phyloP scores from a whole-genome alignment of 1,284 basidiomycete genomes.

The Trichosporon asahii region DNA sequence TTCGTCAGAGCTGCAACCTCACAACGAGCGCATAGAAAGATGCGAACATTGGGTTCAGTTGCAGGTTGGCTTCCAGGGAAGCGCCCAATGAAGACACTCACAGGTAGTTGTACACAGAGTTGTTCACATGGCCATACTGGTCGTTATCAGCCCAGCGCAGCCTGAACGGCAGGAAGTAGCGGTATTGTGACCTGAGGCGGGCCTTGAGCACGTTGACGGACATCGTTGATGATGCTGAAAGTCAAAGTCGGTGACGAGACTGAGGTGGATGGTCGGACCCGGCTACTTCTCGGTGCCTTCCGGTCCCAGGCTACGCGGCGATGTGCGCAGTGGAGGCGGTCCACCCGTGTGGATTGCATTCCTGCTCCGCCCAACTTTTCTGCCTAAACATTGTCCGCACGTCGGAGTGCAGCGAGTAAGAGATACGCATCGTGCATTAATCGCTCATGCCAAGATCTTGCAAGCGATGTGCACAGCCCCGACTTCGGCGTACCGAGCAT shows the following conservation, averaged over 20 bases:
- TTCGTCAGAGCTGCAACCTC: no score
- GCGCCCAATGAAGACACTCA: no score
- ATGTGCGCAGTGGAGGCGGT: neutral
- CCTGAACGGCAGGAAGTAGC: slow-evolving; percentile 19
- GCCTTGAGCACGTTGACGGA: slow-evolving; percentile 18
- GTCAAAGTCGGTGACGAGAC: neutral
- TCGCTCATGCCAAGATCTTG: neutral
- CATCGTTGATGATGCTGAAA: neutral
- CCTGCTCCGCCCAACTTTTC: neutral
- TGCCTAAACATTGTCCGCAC: neutral
- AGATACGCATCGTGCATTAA: neutral
- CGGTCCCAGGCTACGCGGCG: neutral
- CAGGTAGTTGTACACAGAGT: slow-evolving; percentile 26
- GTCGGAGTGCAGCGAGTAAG: neutral
- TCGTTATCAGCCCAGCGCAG: slow-evolving; percentile 26
- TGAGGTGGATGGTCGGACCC: neutral
- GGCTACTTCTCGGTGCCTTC: neutral
- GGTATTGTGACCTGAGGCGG: slow-evolving; percentile 19
- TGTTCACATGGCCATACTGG: slow-evolving; percentile 26
- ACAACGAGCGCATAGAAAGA: no score
- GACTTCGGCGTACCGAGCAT: neutral
- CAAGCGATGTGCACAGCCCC: neutral
- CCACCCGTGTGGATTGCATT: neutral
- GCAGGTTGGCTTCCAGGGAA: no score
- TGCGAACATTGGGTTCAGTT: no score